Evolutionary conservation across 108 stramenopile species (phyloP).

Genomic region (Asterionellopsis glacialis): DNA sequence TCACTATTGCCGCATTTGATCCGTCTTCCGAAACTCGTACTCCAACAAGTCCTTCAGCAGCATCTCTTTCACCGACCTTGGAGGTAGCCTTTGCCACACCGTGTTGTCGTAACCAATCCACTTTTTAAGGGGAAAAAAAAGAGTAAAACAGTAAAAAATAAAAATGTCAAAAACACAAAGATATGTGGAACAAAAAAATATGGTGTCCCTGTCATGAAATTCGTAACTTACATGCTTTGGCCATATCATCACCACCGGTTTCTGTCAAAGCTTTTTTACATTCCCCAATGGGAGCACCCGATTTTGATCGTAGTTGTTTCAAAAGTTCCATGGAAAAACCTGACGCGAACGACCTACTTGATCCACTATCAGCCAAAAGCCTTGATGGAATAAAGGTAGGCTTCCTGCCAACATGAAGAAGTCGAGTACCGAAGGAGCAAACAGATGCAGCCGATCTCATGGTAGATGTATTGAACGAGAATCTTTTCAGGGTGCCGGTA

Average conservation of each 20-base stretch:
- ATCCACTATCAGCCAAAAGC: too few relatives aligned
- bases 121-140: not conserved
- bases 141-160: too few relatives aligned
- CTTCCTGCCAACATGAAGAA: too few relatives aligned
- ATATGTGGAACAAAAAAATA: too few relatives aligned
- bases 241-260: conserved; percentile 31
- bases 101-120: conserved; percentile 79
- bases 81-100: conserved; percentile 69
- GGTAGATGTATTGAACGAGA: too few relatives aligned
- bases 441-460: too few relatives aligned
- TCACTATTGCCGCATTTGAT: conserved; percentile 53
- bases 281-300: conserved; percentile 85
- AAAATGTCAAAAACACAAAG: too few relatives aligned
- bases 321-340: conserved; percentile 13
- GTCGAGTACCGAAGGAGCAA: too few relatives aligned
- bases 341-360: too few relatives aligned
- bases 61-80: conserved; percentile 63
- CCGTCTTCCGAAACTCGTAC: conserved; percentile 38
- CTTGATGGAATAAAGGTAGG: too few relatives aligned
- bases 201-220: too few relatives aligned
- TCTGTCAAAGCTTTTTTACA: conserved; percentile 76
- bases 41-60: conserved; percentile 68
- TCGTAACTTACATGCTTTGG: conserved; percentile 19
- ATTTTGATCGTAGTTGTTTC: conserved; percentile 54
- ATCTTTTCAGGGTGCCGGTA: too few relatives aligned